Conservation (phyloP, 805 yeast genomes). For the Schizosaccharomyces lindneri region DNA sequence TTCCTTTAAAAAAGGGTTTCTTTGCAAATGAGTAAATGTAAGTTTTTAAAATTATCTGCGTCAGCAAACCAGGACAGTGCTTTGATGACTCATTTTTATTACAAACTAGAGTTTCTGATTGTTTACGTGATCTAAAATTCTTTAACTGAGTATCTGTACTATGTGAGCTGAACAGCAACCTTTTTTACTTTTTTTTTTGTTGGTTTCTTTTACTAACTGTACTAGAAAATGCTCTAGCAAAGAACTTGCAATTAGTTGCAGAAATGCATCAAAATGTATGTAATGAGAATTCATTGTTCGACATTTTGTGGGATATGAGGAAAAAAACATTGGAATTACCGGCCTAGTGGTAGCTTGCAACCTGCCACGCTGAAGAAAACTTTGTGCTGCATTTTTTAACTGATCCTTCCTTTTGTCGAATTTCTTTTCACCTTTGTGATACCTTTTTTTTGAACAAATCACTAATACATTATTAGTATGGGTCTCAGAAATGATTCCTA, state of each 20-base stretch:
- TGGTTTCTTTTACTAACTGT: not conserved
- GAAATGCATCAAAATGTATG: not conserved
- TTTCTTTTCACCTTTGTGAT: not conserved
- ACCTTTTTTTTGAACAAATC: no score
- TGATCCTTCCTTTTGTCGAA: not conserved
- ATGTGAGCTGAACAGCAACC: no score
- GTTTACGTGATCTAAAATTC: not conserved
- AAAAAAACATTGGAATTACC: not conserved
- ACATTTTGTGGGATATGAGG: not conserved
- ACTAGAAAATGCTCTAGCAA: not conserved
- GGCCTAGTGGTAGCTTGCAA: not conserved
- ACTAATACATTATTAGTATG: not conserved
- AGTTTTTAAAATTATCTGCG: not conserved
- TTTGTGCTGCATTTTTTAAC: not conserved
- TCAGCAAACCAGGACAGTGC: not conserved
- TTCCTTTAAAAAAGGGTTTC: not conserved
- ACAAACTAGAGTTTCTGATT: conserved; percentile 1
- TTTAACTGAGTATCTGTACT: not conserved
- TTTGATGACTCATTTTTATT: not conserved
- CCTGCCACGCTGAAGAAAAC: not conserved
- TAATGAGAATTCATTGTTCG: not conserved
- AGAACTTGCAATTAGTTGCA: not conserved
- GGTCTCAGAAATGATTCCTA: no score
- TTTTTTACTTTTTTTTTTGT: not conserved
- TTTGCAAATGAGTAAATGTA: not conserved